phyloP scores from a whole-genome alignment of 139 green algal genomes.

The Coccomyxa sp. region DNA sequence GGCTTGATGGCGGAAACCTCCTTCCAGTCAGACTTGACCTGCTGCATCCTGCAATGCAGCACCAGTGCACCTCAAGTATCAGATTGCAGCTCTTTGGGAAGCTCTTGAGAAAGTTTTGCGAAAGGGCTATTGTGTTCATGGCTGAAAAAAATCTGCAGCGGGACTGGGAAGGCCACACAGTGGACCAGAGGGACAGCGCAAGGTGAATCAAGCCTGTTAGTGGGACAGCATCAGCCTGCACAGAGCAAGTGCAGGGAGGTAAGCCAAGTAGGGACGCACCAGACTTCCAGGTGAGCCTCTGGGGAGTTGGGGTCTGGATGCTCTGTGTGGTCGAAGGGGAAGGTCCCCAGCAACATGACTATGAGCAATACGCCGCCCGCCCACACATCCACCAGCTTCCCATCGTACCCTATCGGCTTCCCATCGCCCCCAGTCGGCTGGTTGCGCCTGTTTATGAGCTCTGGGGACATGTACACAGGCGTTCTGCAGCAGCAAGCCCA shows the following conservation, averaged over 20 bases:
- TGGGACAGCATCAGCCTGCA: no score
- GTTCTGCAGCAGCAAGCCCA: no score
- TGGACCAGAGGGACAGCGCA: not conserved
- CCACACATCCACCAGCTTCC: slow-evolving; percentile 58
- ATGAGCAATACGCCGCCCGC: slow-evolving; percentile 66
- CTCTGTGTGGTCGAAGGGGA: slow-evolving; percentile 81
- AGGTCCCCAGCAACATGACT: slow-evolving; percentile 79
- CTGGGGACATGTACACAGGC: slow-evolving; percentile 74
- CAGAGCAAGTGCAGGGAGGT: no score
- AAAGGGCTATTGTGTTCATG: not conserved
- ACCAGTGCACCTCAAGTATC: not conserved
- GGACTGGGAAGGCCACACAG: not conserved
- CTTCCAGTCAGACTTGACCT: slow-evolving; percentile 43
- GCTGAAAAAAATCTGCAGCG: not conserved
- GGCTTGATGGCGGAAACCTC: slow-evolving; percentile 54
- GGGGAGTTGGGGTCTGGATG: slow-evolving; percentile 67
- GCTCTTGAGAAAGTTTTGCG: not conserved
- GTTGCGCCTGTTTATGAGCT: slow-evolving; percentile 55
- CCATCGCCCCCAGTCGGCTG: slow-evolving; percentile 48
- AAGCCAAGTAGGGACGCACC: not conserved
- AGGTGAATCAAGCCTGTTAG: not conserved
- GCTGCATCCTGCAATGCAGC: slow-evolving; percentile 48
- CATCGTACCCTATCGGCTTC: not conserved
- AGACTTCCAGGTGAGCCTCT: slow-evolving; percentile 63
- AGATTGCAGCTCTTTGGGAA: not conserved